Evolutionary conservation across 2,329 filamentous ascomycete genomes (phyloP).

Genomic region (Fusarium guadeloupense): DNA sequence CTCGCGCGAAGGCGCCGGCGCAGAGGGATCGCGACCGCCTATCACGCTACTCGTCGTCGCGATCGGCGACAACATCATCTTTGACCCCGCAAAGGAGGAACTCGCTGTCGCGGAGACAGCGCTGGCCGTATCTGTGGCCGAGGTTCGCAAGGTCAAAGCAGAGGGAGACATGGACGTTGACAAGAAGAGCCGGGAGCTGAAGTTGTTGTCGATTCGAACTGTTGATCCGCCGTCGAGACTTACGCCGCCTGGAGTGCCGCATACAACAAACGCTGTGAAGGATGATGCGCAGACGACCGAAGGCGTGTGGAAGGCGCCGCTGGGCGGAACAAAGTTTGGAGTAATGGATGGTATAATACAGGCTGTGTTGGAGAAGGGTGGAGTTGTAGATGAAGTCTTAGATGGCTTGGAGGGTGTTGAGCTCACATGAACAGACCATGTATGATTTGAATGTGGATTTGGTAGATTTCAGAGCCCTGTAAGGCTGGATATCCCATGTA

Average conservation of each 20-base stretch:
- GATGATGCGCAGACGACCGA: constrained; percentile 67
- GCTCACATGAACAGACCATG: constrained; percentile 56
- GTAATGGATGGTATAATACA: constrained; percentile 79
- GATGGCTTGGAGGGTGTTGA: constrained; percentile 82
- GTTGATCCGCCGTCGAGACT: constrained; percentile 79
- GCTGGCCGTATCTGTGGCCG: constrained; percentile 82
- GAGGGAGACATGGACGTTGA: constrained; percentile 55
- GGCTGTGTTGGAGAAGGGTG: constrained; percentile 77
- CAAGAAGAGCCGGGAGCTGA: constrained; percentile 56
- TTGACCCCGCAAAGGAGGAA: constrained; percentile 91
- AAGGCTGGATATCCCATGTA: constrained; percentile 27
- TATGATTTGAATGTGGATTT: not conserved
- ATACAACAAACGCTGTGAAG: constrained; percentile 63
- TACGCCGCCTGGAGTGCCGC: constrained; percentile 75
- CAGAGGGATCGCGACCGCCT: constrained; percentile 69
- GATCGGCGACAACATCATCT: constrained; percentile 88
- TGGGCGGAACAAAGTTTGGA: constrained; percentile 82
- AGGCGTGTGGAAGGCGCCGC: constrained; percentile 85
- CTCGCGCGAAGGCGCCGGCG: constrained; percentile 56
- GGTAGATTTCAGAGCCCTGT: constrained; percentile 7
- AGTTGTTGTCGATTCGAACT: constrained; percentile 74
- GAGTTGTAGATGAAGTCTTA: constrained; percentile 87
- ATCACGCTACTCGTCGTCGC: constrained; percentile 91
- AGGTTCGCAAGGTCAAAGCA: constrained; percentile 45
- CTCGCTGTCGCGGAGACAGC: constrained; percentile 91